Evolutionary conservation across 2,329 filamentous ascomycete species (phyloP).

Genomic region (Colletotrichum truncatum): DNA sequence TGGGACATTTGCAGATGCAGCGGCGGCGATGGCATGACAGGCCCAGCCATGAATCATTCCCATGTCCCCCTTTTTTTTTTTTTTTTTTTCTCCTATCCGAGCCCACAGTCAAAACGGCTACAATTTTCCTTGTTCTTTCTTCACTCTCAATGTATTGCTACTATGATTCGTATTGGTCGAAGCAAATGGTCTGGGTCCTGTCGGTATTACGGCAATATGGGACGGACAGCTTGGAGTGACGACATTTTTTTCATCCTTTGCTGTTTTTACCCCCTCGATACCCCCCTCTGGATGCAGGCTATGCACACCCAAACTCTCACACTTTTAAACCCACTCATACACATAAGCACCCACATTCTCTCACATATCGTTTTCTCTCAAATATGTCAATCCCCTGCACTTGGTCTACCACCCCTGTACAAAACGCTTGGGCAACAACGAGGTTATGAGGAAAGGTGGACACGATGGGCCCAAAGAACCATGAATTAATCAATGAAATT

Average conservation of each 20-base stretch:
- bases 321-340: slow-evolving; percentile 6
- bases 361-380: slow-evolving; percentile 24
- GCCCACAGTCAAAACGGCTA: neutral
- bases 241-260: slow-evolving; percentile 16
- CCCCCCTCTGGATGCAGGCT: slow-evolving; percentile 9
- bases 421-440: slow-evolving; percentile 19
- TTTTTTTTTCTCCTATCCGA: neutral
- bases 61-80: neutral
- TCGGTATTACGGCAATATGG: slow-evolving; percentile 25
- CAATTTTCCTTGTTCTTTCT: neutral
- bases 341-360: slow-evolving; percentile 9
- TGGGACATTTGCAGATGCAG: slow-evolving; percentile 69
- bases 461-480: slow-evolving; percentile 25
- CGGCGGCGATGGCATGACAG: slow-evolving; percentile 56
- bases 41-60: slow-evolving; percentile 19
- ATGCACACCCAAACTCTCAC: slow-evolving; percentile 9
- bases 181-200: neutral
- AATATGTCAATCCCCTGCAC: slow-evolving; percentile 19
- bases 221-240: slow-evolving; percentile 23
- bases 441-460: slow-evolving; percentile 29
- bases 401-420: slow-evolving; percentile 20
- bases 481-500: slow-evolving; percentile 30
- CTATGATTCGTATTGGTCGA: slow-evolving; percentile 13
- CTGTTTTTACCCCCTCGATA: slow-evolving; percentile 15
- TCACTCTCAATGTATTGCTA: neutral